phyloP scores from a whole-genome alignment of 2,329 filamentous ascomycete genomes.

The Cercospora berteroae region DNA sequence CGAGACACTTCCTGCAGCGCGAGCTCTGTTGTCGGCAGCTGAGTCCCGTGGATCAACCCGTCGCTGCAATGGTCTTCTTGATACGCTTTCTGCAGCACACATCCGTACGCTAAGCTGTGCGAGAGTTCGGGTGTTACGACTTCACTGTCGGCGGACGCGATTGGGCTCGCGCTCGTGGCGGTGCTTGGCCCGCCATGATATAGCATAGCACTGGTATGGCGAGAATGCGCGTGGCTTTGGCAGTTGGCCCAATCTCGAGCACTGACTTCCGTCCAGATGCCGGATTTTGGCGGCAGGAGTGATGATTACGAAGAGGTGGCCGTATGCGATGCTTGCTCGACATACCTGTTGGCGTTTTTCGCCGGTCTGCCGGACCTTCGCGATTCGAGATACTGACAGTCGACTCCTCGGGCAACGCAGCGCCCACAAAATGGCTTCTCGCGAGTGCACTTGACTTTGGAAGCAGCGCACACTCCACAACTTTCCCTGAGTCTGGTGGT shows the following conservation, averaged over 20 bases:
- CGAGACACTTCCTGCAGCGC: neutral
- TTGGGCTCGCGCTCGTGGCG: neutral
- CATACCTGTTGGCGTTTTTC: neutral
- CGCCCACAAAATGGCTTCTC: neutral
- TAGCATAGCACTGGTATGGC: neutral
- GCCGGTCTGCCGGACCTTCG: neutral
- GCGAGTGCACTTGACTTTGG: neutral
- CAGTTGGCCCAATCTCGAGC: neutral
- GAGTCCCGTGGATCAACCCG: no score
- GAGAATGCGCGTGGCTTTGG: neutral
- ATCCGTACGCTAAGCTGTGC: no score
- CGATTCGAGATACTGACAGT: neutral
- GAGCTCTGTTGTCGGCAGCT: neutral
- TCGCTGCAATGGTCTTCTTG: no score
- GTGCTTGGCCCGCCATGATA: neutral
- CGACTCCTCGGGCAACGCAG: neutral
- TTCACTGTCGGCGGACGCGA: neutral
- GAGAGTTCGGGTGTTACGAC: neutral
- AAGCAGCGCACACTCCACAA: neutral
- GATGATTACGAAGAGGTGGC: neutral
- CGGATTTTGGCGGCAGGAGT: neutral
- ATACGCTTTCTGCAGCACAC: no score
- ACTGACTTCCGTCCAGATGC: neutral
- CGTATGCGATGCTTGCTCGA: neutral
- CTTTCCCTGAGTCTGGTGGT: neutral